phyloP scores from a whole-genome alignment of 306 rosid species.

The Elaeagnus macrophylla region DNA sequence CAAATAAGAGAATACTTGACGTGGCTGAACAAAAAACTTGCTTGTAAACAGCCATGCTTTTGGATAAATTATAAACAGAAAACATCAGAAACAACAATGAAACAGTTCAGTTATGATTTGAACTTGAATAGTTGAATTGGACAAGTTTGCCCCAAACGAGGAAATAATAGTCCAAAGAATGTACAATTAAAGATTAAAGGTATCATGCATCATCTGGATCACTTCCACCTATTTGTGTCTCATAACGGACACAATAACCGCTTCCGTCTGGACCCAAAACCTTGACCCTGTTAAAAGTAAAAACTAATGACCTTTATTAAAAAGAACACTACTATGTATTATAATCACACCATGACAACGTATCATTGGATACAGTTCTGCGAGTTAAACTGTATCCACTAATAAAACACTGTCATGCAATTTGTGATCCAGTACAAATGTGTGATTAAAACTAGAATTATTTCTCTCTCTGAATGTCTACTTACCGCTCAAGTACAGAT shows the following conservation, averaged over 20 bases:
- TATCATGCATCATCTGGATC: conserved; percentile 72
- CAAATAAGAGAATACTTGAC: too few relatives aligned
- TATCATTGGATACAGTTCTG: too few relatives aligned
- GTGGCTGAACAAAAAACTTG: too few relatives aligned
- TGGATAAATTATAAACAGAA: conserved; percentile 19
- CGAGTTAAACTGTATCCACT: too few relatives aligned
- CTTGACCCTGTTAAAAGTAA: conserved; percentile 50
- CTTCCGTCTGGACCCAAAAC: conserved; percentile 73
- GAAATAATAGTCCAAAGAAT: conserved; percentile 28
- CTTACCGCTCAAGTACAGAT: conserved; percentile 54
- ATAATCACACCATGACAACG: too few relatives aligned
- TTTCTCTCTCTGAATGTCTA: conserved; percentile 25
- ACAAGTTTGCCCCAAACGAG: conserved; percentile 22
- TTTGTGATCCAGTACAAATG: background rate
- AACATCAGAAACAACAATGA: conserved; percentile 21
- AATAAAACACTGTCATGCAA: too few relatives aligned
- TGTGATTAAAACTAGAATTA: conserved; percentile 4
- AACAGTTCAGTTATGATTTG: conserved; percentile 24
- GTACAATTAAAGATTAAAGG: conserved; percentile 36
- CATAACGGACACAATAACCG: conserved; percentile 59
- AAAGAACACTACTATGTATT: background rate
- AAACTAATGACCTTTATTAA: conserved; percentile 26
- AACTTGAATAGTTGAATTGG: conserved; percentile 10
- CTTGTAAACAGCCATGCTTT: too few relatives aligned
- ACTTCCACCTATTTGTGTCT: conserved; percentile 64